These are phyloP conservation scores for Fraxinus anomala DNA, from an alignment of 257 asterid genomes.

Conservation along the genomic window DNA sequence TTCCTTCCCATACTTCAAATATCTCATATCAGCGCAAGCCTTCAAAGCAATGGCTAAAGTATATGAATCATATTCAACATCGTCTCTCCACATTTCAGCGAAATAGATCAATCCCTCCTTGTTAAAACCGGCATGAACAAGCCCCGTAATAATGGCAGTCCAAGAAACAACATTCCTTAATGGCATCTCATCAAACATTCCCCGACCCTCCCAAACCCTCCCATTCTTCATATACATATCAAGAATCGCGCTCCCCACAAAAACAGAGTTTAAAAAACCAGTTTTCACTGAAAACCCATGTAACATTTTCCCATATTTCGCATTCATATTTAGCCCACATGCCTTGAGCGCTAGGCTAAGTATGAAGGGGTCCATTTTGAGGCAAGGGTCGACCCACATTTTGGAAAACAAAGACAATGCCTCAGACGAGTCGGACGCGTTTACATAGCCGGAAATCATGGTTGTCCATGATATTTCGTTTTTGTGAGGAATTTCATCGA, in stretches of 20 bases:
- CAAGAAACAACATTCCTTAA: slow-evolving; percentile 84
- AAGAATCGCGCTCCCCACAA: slow-evolving; percentile 79
- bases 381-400: slow-evolving; percentile 49
- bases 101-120: slow-evolving; percentile 61
- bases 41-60: slow-evolving; percentile 82
- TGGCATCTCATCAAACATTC: slow-evolving; percentile 75
- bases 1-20: slow-evolving; percentile 63
- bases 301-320: slow-evolving; percentile 51
- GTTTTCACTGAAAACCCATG: slow-evolving; percentile 64
- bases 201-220: slow-evolving; percentile 59
- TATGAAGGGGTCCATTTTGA: slow-evolving; percentile 69
- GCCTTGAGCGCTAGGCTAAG: slow-evolving; percentile 85
- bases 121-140: slow-evolving; percentile 66
- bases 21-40: slow-evolving; percentile 78
- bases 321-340: slow-evolving; percentile 49
- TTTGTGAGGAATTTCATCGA: slow-evolving; percentile 64
- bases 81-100: slow-evolving; percentile 68
- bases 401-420: slow-evolving; percentile 64
- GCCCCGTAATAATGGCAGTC: slow-evolving; percentile 90
- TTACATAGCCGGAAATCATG: slow-evolving; percentile 75
- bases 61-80: slow-evolving; percentile 65
- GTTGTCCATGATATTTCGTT: slow-evolving; percentile 86
- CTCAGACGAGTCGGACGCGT: slow-evolving; percentile 52
- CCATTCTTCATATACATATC: slow-evolving; percentile 81
- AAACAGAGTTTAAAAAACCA: slow-evolving; percentile 64